A percentile compares a stretch with the other conserved stretches of the same genome.
Evolutionary conservation across 2,329 filamentous ascomycete species (phyloP).

Genomic region (Verticillium klebahnii): DNA sequence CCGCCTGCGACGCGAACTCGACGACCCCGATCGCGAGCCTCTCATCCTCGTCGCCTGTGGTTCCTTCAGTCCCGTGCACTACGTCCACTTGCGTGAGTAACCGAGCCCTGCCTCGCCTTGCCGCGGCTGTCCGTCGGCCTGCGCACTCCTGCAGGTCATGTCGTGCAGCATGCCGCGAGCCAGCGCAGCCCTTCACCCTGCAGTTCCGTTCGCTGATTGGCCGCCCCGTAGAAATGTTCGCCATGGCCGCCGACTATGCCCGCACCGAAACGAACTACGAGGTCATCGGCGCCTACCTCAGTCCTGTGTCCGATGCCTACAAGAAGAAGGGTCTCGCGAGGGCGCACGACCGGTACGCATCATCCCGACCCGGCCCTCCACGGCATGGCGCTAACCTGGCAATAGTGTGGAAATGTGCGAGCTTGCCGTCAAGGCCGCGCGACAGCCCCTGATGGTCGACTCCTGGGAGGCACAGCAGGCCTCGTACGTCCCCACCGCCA

Average conservation of each 20-base stretch:
- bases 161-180: neutral
- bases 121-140: neutral
- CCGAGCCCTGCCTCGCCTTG: neutral
- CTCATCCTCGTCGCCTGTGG: conserved; percentile 67
- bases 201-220: neutral
- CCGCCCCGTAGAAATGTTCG: conserved; percentile 57
- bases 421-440: conserved; percentile 69
- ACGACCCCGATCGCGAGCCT: conserved; percentile 52
- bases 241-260: conserved; percentile 78
- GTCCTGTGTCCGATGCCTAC: conserved; percentile 63
- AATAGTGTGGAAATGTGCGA: conserved; percentile 72
- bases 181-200: neutral
- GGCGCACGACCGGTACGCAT: conserved; percentile 57
- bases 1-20: conserved; percentile 52
- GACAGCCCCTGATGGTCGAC: conserved; percentile 81
- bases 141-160: neutral
- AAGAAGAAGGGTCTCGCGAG: conserved; percentile 76
- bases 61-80: conserved; percentile 70
- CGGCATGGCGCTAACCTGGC: neutral
- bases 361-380: neutral
- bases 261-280: conserved; percentile 71
- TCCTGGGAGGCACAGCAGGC: conserved; percentile 84
- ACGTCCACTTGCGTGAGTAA: conserved; percentile 61
- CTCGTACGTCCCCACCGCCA: conserved; percentile 82
- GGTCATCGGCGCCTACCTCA: conserved; percentile 80